Evolutionary conservation across 2,329 filamentous ascomycete genomes (phyloP).

Genomic region (Cladophialophora exuberans): DNA sequence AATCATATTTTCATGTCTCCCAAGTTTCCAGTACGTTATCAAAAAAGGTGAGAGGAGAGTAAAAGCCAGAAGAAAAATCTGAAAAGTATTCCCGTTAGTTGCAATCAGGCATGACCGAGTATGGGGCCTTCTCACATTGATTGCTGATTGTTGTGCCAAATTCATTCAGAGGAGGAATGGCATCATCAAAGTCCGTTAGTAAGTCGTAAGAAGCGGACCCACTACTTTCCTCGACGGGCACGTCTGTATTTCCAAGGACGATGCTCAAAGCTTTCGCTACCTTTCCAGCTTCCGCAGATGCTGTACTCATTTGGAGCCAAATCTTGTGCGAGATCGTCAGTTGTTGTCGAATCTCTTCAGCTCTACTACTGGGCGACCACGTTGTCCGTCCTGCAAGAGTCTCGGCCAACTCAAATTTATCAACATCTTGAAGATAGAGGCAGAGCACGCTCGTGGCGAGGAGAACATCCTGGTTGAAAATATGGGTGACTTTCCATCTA

Average conservation of each 20-base stretch:
- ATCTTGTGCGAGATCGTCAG: slow-evolving; percentile 35
- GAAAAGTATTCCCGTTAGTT: slow-evolving; percentile 33
- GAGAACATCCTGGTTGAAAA: slow-evolving; percentile 37
- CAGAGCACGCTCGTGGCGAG: slow-evolving; percentile 37
- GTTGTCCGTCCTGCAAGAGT: slow-evolving; percentile 33
- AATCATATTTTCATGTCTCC: slow-evolving; percentile 20
- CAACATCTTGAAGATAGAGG: slow-evolving; percentile 36
- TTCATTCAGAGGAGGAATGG: slow-evolving; percentile 34
- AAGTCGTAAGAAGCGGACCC: slow-evolving; percentile 34
- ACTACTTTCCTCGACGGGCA: slow-evolving; percentile 18
- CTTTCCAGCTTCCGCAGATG: slow-evolving; percentile 36
- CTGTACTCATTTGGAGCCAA: slow-evolving; percentile 36
- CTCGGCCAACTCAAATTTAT: slow-evolving; percentile 34
- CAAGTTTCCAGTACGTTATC: slow-evolving; percentile 34
- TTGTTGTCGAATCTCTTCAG: slow-evolving; percentile 35
- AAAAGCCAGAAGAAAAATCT: slow-evolving; percentile 35
- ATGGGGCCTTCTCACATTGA: slow-evolving; percentile 35
- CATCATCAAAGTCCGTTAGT: slow-evolving; percentile 35
- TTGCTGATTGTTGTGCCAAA: slow-evolving; percentile 34
- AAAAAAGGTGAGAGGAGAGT: slow-evolving; percentile 35
- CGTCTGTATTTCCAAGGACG: slow-evolving; percentile 36
- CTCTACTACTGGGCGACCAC: slow-evolving; percentile 31
- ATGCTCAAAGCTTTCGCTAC: slow-evolving; percentile 37
- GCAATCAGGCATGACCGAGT: slow-evolving; percentile 19
- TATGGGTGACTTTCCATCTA: slow-evolving; percentile 35